These are phyloP conservation scores for Leccinum fallax DNA, from an alignment of 1,284 basidiomycete genomes.

Conservation along the genomic window DNA sequence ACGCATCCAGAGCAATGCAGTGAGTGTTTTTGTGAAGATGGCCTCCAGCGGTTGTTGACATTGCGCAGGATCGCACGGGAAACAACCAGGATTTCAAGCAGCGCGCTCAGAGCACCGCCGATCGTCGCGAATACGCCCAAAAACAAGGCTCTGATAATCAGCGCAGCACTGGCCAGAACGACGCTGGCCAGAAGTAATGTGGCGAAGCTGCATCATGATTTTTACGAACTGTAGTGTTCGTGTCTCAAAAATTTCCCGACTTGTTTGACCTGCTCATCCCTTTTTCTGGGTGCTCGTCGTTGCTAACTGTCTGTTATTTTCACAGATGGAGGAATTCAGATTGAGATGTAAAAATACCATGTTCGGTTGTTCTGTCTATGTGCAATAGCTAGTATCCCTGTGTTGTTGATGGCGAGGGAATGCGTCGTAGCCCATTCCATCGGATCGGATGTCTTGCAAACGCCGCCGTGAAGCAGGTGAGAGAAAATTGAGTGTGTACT, in stretches of 20 bases:
- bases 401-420: neutral
- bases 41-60: neutral
- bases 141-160: conserved; percentile 1
- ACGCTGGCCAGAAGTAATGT: conserved; percentile 8
- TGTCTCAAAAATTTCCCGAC: no score
- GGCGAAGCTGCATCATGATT: neutral
- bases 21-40: conserved; percentile 1
- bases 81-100: conserved; percentile 14
- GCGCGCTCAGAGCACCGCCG: conserved; percentile 13
- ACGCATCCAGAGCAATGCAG: conserved; percentile 17
- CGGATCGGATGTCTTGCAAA: neutral
- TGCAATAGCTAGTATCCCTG: neutral
- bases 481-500: neutral
- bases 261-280: neutral
- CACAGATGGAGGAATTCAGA: neutral
- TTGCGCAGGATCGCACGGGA: conserved; percentile 2
- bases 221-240: conserved; percentile 1
- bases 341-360: neutral
- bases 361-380: neutral
- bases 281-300: neutral
- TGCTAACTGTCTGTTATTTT: neutral
- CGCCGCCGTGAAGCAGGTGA: neutral
- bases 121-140: conserved; percentile 2
- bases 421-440: neutral
- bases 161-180: neutral